Evolutionary conservation across 441 rosid genomes (phyloP).

Genomic region (Cnidoscolus chayamansa): DNA sequence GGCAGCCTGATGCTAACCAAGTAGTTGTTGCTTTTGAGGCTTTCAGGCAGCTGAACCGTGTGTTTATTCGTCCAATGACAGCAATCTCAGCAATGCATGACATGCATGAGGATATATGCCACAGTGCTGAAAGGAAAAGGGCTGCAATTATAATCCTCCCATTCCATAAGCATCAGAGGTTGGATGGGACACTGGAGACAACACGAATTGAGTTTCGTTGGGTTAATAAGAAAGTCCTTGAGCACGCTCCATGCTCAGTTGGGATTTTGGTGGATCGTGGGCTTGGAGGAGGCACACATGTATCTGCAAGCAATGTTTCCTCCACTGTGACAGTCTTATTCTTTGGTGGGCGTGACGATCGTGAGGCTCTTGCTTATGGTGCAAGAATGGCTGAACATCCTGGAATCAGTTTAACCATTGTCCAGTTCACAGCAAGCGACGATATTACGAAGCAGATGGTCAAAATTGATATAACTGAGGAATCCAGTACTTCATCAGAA

Average conservation of each 20-base stretch:
- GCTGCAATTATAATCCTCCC: constrained; percentile 67
- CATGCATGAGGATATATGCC: constrained; percentile 75
- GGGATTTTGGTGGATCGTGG: constrained; percentile 88
- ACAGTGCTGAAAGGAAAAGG: constrained; percentile 56
- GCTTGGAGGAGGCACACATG: constrained; percentile 71
- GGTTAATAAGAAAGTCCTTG: constrained; percentile 61
- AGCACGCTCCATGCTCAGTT: constrained; percentile 70
- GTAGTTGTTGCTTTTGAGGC: constrained; percentile 85
- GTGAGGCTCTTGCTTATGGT: constrained; percentile 81
- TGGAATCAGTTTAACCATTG: constrained; percentile 53
- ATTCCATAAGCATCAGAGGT: constrained; percentile 68
- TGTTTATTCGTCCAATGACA: constrained; percentile 76
- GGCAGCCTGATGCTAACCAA: constrained; percentile 38
- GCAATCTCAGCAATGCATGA: constrained; percentile 66
- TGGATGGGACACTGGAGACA: constrained; percentile 65
- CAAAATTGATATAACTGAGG: constrained; percentile 25
- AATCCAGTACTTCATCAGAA: not conserved
- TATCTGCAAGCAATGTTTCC: constrained; percentile 64
- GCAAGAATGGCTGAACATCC: constrained; percentile 90
- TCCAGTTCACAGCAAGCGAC: constrained; percentile 41
- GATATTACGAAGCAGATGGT: constrained; percentile 38
- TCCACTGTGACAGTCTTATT: constrained; percentile 52
- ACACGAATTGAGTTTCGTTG: constrained; percentile 45
- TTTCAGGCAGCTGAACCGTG: constrained; percentile 61
- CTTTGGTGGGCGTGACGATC: constrained; percentile 76